Evolutionary conservation across 768 basidiomycete genomes (phyloP), one percentile per base, ranked within the genome.

Genomic region (Hypholoma fasciculare): DNA sequence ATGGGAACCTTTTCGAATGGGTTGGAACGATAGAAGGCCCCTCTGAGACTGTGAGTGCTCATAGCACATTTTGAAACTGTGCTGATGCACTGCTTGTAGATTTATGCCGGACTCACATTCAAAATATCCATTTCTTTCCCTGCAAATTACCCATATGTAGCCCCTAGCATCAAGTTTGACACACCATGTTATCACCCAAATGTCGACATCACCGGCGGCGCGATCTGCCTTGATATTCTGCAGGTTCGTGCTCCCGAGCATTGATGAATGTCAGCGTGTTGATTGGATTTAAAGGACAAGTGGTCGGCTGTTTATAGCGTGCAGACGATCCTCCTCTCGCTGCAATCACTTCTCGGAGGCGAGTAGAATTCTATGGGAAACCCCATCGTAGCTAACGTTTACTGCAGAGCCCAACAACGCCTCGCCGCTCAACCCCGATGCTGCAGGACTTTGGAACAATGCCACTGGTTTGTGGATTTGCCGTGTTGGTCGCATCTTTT

Each of bases 301-400:
- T 96, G 94, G 94, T 92, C 91, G 3, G 93, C 94, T 7, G 89
- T 95, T 1, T 94, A 96, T 71, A 92, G 90, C 58, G 94, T 95
- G 37, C 91, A 94, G 63, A 94, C 92, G 0, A 90, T 96, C 42
- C 81, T 96, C 17, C 75, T 96, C 8, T 95, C 94, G 12, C 72
- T 96, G 56, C 94, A 96, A 68, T 92, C 90, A 9, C 76, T 96
- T 38, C 81, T 96, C 48, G 94, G 94, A 64, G 93, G 93, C 93
- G 65, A 39, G 83, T 73, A 8, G 38, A 27, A 26, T n/a, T 47
- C 30, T 34, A 34, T 34, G 30, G 30, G 30, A 9, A 34, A 34
- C 30, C 1, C 1, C 6, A 9, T 9, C 3, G 30, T 34, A 34
- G 30, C 30, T 34, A 5, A 34, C 30, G 30, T 34, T 34, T 34